Conservation (phyloP, 257 asterid genomes). For the Scutellaria minor region DNA sequence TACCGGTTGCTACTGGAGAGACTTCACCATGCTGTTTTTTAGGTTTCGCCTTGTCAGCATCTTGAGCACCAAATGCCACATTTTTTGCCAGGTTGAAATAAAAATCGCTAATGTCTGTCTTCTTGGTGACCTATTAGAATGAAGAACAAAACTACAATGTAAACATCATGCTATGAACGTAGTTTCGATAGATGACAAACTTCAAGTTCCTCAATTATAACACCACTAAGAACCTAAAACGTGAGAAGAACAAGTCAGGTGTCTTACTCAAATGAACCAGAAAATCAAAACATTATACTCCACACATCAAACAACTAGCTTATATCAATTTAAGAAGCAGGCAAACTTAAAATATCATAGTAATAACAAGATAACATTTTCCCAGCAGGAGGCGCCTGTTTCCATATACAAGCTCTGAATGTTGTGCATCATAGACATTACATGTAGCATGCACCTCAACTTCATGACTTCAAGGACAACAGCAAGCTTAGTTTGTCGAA, state of each 20-base stretch:
- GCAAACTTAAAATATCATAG: neutral
- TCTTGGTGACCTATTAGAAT: constrained; percentile 74
- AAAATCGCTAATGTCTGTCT: constrained; percentile 77
- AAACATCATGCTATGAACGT: neutral
- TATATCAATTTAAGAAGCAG: neutral
- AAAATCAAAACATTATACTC: neutral
- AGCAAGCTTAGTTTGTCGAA: constrained; percentile 15
- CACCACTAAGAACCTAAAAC: constrained; percentile 4
- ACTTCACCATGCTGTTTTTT: constrained; percentile 43
- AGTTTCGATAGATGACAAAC: neutral
- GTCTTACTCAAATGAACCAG: neutral
- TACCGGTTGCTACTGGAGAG: constrained; percentile 41
- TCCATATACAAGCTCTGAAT: neutral
- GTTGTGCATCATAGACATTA: neutral
- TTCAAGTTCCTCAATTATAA: neutral
- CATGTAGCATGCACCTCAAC: constrained; percentile 11
- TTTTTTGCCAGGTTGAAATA: constrained; percentile 79
- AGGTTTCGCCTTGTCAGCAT: constrained; percentile 48
- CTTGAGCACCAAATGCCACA: constrained; percentile 82
- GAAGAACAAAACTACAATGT: constrained; percentile 20
- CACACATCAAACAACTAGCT: neutral
- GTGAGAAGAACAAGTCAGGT: neutral
- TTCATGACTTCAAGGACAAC: neutral
- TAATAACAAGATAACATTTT: neutral
- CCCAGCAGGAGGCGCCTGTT: neutral